Evolutionary conservation across 129 eudicot genomes (phyloP).

Genomic region (Escallonia rubra): DNA sequence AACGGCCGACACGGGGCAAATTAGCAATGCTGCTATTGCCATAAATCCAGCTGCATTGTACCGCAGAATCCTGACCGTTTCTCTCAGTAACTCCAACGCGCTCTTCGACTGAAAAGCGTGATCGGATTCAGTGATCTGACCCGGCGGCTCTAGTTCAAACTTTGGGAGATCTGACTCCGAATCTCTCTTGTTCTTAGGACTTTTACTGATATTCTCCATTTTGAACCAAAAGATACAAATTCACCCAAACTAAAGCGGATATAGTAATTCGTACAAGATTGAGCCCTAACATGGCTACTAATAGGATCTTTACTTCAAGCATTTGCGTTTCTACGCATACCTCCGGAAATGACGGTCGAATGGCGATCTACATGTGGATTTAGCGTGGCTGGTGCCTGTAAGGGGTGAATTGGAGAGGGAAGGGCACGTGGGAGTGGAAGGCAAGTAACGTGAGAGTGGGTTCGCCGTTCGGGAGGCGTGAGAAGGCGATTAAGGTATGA

Average conservation of each 20-base stretch:
- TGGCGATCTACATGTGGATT: neutral
- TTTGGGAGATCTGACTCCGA: slow-evolving; percentile 22
- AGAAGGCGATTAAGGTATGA: neutral
- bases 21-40: slow-evolving; percentile 54
- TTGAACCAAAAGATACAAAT: neutral
- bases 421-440: neutral
- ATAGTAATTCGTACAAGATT: neutral
- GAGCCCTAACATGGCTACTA: neutral
- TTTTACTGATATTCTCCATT: slow-evolving; percentile 58
- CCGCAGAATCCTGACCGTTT: slow-evolving; percentile 74
- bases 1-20: slow-evolving; percentile 80
- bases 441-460: neutral
- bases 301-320: neutral
- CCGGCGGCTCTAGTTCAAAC: slow-evolving; percentile 20
- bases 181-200: slow-evolving; percentile 35
- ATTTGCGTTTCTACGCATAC: neutral
- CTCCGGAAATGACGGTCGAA: neutral
- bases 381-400: neutral
- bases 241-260: neutral
- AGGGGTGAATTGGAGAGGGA: neutral
- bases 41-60: slow-evolving; percentile 57
- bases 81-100: slow-evolving; percentile 85
- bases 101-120: slow-evolving; percentile 57
- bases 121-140: slow-evolving; percentile 22
- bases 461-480: neutral